Evolutionary conservation across 495 filamentous ascomycete species (phyloP).

Genomic region (Aspergillus bridgeri): DNA sequence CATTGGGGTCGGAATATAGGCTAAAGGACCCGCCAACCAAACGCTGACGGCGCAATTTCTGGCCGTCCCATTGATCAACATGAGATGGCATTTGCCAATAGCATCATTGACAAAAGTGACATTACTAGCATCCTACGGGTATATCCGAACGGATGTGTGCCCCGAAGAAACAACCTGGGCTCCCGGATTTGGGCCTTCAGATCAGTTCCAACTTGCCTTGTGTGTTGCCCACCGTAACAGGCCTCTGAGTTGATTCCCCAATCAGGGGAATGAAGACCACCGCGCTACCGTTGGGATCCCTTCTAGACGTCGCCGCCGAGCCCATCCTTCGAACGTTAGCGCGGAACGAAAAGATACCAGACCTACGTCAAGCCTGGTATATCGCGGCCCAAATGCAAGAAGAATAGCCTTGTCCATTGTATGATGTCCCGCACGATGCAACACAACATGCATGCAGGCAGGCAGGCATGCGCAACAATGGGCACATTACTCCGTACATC

Average conservation of each 20-base stretch:
- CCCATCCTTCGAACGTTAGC: background rate
- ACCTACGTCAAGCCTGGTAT: background rate
- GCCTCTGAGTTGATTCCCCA: background rate
- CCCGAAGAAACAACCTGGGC: background rate
- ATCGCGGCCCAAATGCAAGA: background rate
- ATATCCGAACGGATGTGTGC: background rate
- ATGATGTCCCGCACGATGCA: background rate
- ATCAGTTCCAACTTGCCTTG: background rate
- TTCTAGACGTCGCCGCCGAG: background rate
- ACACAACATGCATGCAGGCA: background rate
- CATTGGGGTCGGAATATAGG: background rate
- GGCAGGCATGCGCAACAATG: background rate
- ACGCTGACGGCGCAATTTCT: background rate
- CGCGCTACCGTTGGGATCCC: background rate
- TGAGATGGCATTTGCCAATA: background rate
- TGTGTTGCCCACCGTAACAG: background rate
- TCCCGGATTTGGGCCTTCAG: background rate
- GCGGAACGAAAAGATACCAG: background rate
- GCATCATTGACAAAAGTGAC: background rate
- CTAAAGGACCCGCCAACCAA: background rate
- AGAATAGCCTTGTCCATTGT: background rate
- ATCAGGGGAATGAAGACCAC: background rate
- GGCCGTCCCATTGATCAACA: background rate
- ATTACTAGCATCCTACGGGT: background rate
- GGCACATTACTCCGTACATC: background rate